Evolutionary conservation across 2,329 filamentous ascomycete species (phyloP), one percentile per base, ranked within the genome.

Genomic region (Rhytidhysteron rufulum): DNA sequence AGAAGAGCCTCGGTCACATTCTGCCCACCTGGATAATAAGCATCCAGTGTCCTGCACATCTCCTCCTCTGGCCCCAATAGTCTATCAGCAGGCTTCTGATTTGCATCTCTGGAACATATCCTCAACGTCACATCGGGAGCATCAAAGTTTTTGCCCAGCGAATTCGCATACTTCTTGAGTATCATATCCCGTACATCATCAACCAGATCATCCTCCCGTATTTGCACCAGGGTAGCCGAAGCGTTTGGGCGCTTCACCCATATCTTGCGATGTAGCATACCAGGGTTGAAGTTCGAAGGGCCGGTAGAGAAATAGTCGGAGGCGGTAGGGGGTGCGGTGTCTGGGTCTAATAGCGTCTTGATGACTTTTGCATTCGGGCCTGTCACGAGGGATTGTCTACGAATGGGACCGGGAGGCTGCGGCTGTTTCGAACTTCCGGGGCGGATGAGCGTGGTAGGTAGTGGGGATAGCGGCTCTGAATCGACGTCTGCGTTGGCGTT

Each of bases 101-200:
- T 57, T 18, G 61, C 61, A 29, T 88, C 84, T 41, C 88, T 78
- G n/a, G 86, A 80, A 13, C 77, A 63, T 51, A 97, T 86, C 48
- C 86, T 82, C 48, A 97, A 74, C 9, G 79, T 82, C 42, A 98
- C 78, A 64, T 98, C 93, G 10, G 93, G 93, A 9, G 93, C 78
- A 68, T 98, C 93, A 65, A 90, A 96, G 38, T 79, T 86, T 53
- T 83, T 83, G 37, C 91, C 91, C 19, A 98, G 75, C 11, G 89
- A 94, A 67, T 98, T 97, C 54, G 83, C 82, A 65, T 97, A 98
- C 71, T 97, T 97, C 57, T 81, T 82, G 53, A 97, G 72, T 42
- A 97, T 93, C 74, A 88, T 81, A 53, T 96, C 93, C 54, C 91
- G 85, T 46, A 95, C 84, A 67, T 96, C 91, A 65, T 98, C 93